These are phyloP conservation scores for Candida golubevii DNA, from an alignment of 805 yeast genomes.

Conservation along the genomic window DNA sequence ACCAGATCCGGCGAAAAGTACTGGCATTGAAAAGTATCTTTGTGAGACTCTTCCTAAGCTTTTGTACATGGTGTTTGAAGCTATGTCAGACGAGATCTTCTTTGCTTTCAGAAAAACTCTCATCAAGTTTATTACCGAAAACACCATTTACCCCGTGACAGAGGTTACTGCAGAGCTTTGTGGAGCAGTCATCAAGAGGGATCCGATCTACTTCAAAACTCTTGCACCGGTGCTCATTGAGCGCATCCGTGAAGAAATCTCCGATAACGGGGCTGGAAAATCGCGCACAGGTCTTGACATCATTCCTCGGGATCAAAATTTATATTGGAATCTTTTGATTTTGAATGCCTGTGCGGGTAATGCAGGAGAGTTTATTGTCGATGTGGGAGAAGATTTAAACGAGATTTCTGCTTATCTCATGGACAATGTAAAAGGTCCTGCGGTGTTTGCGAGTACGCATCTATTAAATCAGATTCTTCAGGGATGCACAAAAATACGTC, in stretches of 20 bases:
- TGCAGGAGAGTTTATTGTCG: constrained; percentile 50
- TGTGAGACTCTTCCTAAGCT: constrained; percentile 35
- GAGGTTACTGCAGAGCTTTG: constrained; percentile 68
- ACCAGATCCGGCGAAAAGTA: constrained; percentile 53
- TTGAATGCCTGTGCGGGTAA: constrained; percentile 68
- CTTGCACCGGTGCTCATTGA: constrained; percentile 44
- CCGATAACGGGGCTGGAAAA: constrained; percentile 77
- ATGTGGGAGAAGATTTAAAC: constrained; percentile 41
- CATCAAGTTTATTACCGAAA: constrained; percentile 55
- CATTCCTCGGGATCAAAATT: constrained; percentile 70
- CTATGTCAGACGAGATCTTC: constrained; percentile 57
- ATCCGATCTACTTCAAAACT: constrained; percentile 45
- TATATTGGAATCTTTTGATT: constrained; percentile 67
- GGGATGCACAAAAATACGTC: constrained; percentile 56
- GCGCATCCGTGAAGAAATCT: constrained; percentile 60
- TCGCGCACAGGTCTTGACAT: constrained; percentile 62
- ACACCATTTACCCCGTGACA: constrained; percentile 55
- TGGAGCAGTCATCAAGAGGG: constrained; percentile 66
- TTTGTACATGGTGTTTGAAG: constrained; percentile 40
- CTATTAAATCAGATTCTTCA: constrained; percentile 64
- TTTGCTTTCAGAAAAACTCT: constrained; percentile 41
- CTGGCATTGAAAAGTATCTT: constrained; percentile 48
- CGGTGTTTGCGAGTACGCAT: constrained; percentile 55
- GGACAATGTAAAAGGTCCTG: constrained; percentile 57
- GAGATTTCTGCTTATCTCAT: constrained; percentile 44